Evolutionary conservation across 257 asterid species (phyloP), one percentile per base, ranked within the genome.

Genomic region (Solanum sitiens): DNA sequence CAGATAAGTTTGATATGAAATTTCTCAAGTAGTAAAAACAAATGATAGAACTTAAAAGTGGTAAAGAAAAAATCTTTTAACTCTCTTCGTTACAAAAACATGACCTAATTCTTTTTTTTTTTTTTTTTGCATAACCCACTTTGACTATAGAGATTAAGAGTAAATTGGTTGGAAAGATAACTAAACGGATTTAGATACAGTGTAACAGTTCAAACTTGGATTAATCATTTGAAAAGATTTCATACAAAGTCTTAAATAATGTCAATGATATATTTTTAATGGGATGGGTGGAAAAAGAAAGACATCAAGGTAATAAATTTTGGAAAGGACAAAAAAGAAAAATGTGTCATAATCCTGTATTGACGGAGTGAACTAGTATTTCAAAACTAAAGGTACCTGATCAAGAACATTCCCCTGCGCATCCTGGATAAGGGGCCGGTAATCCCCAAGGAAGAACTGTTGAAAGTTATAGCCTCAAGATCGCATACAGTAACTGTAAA

Each of bases 371-470:
- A 73, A 86, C 39, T 50, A 86, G 39, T 13, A 86, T 71, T 33
- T 18, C 65, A 47, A 35, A 56, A 68, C 63, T 42, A 86, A 86
- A 59, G 59, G 89, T 87, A 97, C 99, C 98, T 97, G 99, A 92
- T 97, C 99, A 73, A 97, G 87, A 91, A 94, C 93, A 92, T 93
- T 97, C 74, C 98, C 98, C 85, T 93, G 94, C 80, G 91, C 89
- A 90, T 97, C 99, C 90, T 88, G 98, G 86, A 91, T 89, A 88
- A 97, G 98, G 79, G 98, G 98, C 88, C 99, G 98, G 89, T 97
- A 97, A 91, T 97, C 99, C 89, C 99, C 98, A 75, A 97, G 99
- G 93, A 97, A 97, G 92, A 97, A 97, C 99, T 97, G 96, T 91
- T 35, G 87, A 77, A 84, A 89, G n/a, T 37, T 42, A 89, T 20